Conservation (phyloP, 306 rosid species). For the Erythrophleum fordii region DNA sequence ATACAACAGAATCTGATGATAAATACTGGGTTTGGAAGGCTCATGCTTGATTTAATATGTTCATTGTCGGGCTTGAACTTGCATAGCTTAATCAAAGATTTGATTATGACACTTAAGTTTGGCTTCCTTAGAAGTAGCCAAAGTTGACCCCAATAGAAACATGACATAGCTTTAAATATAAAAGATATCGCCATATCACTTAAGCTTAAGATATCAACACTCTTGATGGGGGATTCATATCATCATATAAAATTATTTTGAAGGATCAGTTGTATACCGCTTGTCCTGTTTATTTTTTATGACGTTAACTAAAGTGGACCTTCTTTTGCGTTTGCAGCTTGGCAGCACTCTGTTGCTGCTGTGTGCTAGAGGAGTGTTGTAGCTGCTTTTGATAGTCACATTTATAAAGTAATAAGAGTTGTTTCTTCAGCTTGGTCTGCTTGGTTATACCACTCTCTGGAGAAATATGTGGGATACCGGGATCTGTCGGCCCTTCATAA, state of each 20-base stretch:
- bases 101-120: background rate
- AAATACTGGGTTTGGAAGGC: background rate
- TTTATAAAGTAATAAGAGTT: background rate
- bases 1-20: background rate
- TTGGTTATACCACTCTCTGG: conserved; percentile 22
- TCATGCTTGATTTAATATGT: conserved; percentile 4
- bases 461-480: conserved; percentile 17
- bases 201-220: background rate
- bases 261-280: conserved; percentile 10
- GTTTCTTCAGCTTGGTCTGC: conserved; percentile 25
- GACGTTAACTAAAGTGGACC: conserved; percentile 11
- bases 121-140: background rate
- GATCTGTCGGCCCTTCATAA: conserved; percentile 2
- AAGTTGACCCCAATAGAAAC: background rate
- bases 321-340: conserved; percentile 59
- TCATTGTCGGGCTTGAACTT: background rate
- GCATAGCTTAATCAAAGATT: conserved; percentile 5
- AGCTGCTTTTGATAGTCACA: conserved; percentile 46
- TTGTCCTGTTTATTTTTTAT: background rate
- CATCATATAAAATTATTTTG: conserved; percentile 5
- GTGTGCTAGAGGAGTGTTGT: conserved; percentile 84
- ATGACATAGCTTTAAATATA: background rate
- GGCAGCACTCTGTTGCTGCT: conserved; percentile 93
- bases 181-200: background rate
- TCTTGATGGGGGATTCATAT: background rate